Evolutionary conservation across 441 rosid species (phyloP).

Genomic region (Erysimum cheiri): DNA sequence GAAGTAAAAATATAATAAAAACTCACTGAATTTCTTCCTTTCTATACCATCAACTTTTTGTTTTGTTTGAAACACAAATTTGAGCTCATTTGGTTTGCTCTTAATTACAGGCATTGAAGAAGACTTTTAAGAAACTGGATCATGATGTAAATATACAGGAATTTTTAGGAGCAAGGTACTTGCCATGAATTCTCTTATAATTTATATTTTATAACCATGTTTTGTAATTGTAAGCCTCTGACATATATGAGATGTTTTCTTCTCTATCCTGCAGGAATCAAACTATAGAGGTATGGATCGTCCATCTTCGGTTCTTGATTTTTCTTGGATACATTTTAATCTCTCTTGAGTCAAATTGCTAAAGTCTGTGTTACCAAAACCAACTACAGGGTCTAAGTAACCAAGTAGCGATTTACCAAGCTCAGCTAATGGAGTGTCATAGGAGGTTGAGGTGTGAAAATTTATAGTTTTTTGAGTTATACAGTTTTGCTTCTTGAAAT

Average conservation of each 20-base stretch:
- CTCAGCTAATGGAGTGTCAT: slow-evolving; percentile 55
- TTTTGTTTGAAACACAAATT: slow-evolving; percentile 13
- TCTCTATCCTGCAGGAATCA: slow-evolving; percentile 51
- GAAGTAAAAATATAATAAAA: slow-evolving; percentile 50
- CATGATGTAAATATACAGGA: slow-evolving; percentile 72
- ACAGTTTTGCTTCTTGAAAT: slow-evolving; percentile 2
- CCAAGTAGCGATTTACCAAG: slow-evolving; percentile 53
- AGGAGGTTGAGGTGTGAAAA: slow-evolving; percentile 59
- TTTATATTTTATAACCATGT: not conserved
- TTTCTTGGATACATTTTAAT: slow-evolving; percentile 12
- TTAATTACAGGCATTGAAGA: slow-evolving; percentile 55
- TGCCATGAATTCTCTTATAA: slow-evolving; percentile 23
- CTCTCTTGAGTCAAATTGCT: slow-evolving; percentile 17
- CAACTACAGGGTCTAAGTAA: slow-evolving; percentile 52
- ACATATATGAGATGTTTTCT: slow-evolving; percentile 36
- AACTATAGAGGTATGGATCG: slow-evolving; percentile 56
- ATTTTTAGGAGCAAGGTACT: slow-evolving; percentile 61
- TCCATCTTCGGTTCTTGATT: slow-evolving; percentile 4
- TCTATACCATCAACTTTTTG: not conserved
- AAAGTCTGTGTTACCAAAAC: slow-evolving; percentile 20
- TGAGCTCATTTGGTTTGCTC: slow-evolving; percentile 35
- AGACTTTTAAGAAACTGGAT: slow-evolving; percentile 65
- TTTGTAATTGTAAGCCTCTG: slow-evolving; percentile 21
- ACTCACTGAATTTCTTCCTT: slow-evolving; percentile 7
- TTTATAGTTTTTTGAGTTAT: slow-evolving; percentile 27